Percentiles rank a stretch among this genome's conserved stretches.
Evolutionary conservation across 2,329 filamentous ascomycete species (phyloP).

Genomic region (Diplodia sapinea): DNA sequence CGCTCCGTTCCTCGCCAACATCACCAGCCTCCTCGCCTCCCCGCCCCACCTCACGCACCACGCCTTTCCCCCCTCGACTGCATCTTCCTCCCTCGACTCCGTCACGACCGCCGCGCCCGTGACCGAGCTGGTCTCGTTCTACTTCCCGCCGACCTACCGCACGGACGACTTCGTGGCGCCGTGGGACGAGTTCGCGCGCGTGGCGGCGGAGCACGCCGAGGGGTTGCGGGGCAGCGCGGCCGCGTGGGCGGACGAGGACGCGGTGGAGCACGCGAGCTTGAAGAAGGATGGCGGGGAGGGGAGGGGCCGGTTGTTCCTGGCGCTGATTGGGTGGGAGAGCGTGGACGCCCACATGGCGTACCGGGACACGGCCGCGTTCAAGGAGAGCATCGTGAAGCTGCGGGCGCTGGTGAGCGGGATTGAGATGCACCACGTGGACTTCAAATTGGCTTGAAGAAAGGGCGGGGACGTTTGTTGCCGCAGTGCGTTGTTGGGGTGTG

Average conservation of each 20-base stretch:
- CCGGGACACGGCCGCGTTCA: slow-evolving; percentile 54
- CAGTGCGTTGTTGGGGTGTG: too few species aligned
- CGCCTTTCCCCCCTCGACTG: slow-evolving; percentile 36
- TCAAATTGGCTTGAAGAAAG: slow-evolving; percentile 30
- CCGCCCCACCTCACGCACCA: slow-evolving; percentile 44
- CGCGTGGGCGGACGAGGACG: slow-evolving; percentile 44
- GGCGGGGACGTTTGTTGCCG: too few species aligned
- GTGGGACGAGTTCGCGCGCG: slow-evolving; percentile 48
- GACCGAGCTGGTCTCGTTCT: slow-evolving; percentile 57
- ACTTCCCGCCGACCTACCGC: slow-evolving; percentile 47
- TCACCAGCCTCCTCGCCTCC: slow-evolving; percentile 41
- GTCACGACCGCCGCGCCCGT: slow-evolving; percentile 51
- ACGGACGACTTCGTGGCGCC: slow-evolving; percentile 42
- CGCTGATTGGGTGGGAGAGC: slow-evolving; percentile 60
- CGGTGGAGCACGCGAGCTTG: slow-evolving; percentile 33
- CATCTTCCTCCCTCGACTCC: slow-evolving; percentile 36
- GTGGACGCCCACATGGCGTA: slow-evolving; percentile 57
- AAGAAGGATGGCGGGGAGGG: background rate
- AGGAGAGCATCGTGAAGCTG: slow-evolving; percentile 49
- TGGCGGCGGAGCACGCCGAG: slow-evolving; percentile 42
- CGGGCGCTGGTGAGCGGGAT: slow-evolving; percentile 51
- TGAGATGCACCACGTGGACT: slow-evolving; percentile 49
- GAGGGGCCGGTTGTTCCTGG: slow-evolving; percentile 51
- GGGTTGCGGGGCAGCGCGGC: slow-evolving; percentile 40
- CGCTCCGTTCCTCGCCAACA: slow-evolving; percentile 44